These are phyloP conservation scores for Schizophyllum commune DNA, from an alignment of 1,284 basidiomycete genomes.

Conservation along the genomic window DNA sequence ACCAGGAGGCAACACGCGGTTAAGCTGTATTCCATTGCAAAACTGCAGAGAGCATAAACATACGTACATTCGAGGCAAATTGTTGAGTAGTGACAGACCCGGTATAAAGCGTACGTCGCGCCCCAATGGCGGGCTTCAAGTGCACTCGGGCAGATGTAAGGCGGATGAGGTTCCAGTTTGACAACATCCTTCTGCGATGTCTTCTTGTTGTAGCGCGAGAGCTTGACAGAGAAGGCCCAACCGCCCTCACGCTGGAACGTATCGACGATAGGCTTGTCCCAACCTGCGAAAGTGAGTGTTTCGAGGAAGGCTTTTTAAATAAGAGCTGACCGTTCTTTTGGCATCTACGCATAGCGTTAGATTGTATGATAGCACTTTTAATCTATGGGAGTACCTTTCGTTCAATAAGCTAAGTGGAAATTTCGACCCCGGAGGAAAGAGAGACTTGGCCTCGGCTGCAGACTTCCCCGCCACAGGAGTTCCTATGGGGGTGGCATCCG, in stretches of 20 bases:
- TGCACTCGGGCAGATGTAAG: constrained; percentile 52
- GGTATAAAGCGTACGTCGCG: constrained; percentile 81
- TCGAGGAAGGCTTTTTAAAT: too few relatives aligned
- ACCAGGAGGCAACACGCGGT: constrained; percentile 71
- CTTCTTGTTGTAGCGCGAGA: constrained; percentile 63
- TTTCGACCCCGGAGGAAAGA: constrained; percentile 81
- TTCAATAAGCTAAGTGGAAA: constrained; percentile 69
- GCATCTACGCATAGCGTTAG: constrained; percentile 42
- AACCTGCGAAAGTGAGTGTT: neutral
- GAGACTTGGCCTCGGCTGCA: constrained; percentile 34
- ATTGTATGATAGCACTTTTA: neutral
- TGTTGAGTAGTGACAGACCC: constrained; percentile 44
- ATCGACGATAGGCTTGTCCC: constrained; percentile 37
- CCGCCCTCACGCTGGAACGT: constrained; percentile 44
- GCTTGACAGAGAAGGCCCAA: constrained; percentile 55
- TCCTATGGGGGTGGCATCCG: too few relatives aligned
- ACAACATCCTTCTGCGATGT: constrained; percentile 62
- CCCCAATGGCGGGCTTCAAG: constrained; percentile 83
- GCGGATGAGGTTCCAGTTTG: constrained; percentile 66
- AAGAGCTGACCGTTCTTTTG: constrained; percentile 78
- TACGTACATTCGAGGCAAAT: constrained; percentile 10
- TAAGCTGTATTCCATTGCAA: constrained; percentile 72
- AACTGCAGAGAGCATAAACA: constrained; percentile 40
- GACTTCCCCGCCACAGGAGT: too few relatives aligned
- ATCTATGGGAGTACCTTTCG: constrained; percentile 51